A percentile compares a stretch with the other conserved stretches of the same genome.
These are phyloP conservation scores for Phytophthora sp. DNA, from an alignment of 352 stramenopile species.

Conservation along the genomic window DNA sequence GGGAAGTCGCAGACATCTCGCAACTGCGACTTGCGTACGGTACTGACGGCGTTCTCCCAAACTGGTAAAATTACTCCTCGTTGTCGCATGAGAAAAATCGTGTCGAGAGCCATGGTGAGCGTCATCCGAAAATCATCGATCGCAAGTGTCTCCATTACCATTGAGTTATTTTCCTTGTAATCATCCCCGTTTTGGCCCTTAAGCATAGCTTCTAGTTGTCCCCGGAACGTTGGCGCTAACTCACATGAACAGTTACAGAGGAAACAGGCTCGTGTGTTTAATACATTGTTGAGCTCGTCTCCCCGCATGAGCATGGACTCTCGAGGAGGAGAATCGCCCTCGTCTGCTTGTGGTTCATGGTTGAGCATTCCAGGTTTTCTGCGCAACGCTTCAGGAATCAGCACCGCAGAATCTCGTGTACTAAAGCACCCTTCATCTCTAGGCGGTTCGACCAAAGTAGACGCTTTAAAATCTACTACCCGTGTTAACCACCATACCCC, in stretches of 20 bases:
- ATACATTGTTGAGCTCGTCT: constrained; percentile 16
- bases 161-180: neutral
- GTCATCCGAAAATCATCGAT: constrained; percentile 76
- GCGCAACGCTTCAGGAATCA: constrained; percentile 53
- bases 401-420: constrained; percentile 44
- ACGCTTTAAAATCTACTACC: constrained; percentile 59
- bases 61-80: constrained; percentile 51
- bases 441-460: constrained; percentile 15
- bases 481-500: constrained; percentile 78
- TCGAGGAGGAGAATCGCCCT: neutral
- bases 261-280: constrained; percentile 47
- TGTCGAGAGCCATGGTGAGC: constrained; percentile 77
- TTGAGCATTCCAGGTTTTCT: constrained; percentile 39
- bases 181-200: constrained; percentile 28
- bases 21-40: constrained; percentile 38
- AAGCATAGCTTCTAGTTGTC: constrained; percentile 48
- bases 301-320: constrained; percentile 1
- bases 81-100: constrained; percentile 70
- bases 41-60: constrained; percentile 69
- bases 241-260: constrained; percentile 66
- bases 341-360: constrained; percentile 8
- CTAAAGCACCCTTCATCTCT: constrained; percentile 14
- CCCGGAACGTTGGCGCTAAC: constrained; percentile 41
- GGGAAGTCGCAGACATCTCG: constrained; percentile 57
- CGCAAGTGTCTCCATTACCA: constrained; percentile 24